Base-by-base conservation (phyloP, 805 yeast genomes). In the Saccharomycopsis microspora region DNA sequence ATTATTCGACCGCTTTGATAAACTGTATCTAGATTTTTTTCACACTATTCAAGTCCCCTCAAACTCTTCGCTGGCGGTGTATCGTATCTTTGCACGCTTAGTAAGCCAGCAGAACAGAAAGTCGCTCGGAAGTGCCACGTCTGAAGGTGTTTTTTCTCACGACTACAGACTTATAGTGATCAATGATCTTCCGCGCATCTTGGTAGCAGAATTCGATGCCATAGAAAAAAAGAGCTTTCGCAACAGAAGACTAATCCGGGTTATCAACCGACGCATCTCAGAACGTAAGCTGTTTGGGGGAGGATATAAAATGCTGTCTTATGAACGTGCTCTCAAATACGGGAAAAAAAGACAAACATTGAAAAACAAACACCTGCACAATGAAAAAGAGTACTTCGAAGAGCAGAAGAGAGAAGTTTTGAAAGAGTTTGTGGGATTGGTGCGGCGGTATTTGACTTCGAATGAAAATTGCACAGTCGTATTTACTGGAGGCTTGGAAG, bases 281-380 rank as follows among this genome's bases (percentile, higher is more conserved):
- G 54, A 51, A 33, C 38, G 54, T 35, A 40, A 44, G 30, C 31
- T 31, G 36, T 48, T 40, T 44, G 51, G 51, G 3, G 36, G 42
- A n/a, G 28, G 36, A 9, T 51, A 49, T 38, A 39, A 45, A 29
- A 33, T 51, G 30, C 41, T 30, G 7, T 11, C 40, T 5, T 41
- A 31, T 32, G 54, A 51, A 31, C 39, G 43, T 41, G 30, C 28
- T 5, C 38, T 51, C 32, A 51, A 48, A 19, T 51, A 49, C 43
- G 41, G 41, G n/a, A 45, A 32, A 3, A 51, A 51, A 38, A 8
- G 36, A 8, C n/a, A 34, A 8, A 34, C 36, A 8, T n/a, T 34
- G 10, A 34, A 34, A 34, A 34, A 34, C 10, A 3, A 34, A 9
- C 10, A 9, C 36, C n/a, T 34, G 36, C 36, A 34, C 36, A 8